A percentile compares a stretch with the other conserved stretches of the same genome.
These are phyloP conservation scores for Rhinocladiella mackenziei DNA, from an alignment of 2,329 filamentous ascomycete species.

Conservation along the genomic window DNA sequence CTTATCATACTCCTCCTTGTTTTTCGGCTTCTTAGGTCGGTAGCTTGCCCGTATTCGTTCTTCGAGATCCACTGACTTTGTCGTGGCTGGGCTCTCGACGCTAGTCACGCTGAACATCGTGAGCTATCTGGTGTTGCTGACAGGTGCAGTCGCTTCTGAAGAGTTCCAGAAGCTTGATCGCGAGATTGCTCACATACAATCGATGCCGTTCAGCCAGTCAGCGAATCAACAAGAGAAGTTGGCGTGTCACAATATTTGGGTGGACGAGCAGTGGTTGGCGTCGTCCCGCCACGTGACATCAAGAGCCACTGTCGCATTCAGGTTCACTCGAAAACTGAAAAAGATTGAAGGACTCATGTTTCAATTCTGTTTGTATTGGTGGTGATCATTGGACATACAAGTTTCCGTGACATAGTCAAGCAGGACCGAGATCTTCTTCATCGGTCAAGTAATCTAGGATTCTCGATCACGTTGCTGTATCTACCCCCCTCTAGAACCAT, in stretches of 20 bases:
- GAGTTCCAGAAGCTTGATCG: too few species aligned
- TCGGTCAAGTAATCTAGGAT: background rate
- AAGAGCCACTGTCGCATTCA: too few species aligned
- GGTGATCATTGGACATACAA: background rate
- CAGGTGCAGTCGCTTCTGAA: too few species aligned
- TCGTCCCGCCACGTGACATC: background rate
- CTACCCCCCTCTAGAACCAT: background rate
- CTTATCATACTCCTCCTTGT: constrained; percentile 6
- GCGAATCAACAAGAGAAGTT: too few species aligned
- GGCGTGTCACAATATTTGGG: too few species aligned
- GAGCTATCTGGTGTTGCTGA: background rate
- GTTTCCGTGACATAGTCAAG: background rate
- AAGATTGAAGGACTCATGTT: too few species aligned
- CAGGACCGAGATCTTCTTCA: background rate
- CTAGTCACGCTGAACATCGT: constrained; percentile 1
- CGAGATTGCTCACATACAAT: too few species aligned
- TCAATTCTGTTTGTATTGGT: constrained; percentile 2
- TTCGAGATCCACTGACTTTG: background rate
- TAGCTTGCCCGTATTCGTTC: background rate
- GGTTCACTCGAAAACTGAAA: too few species aligned
- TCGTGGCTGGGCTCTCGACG: background rate
- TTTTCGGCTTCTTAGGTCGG: background rate
- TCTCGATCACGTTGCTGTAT: background rate
- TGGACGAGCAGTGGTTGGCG: too few species aligned
- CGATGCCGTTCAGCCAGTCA: too few species aligned